These are phyloP conservation scores for Adenanthera pavonina DNA, from an alignment of 306 rosid species.

Conservation along the genomic window DNA sequence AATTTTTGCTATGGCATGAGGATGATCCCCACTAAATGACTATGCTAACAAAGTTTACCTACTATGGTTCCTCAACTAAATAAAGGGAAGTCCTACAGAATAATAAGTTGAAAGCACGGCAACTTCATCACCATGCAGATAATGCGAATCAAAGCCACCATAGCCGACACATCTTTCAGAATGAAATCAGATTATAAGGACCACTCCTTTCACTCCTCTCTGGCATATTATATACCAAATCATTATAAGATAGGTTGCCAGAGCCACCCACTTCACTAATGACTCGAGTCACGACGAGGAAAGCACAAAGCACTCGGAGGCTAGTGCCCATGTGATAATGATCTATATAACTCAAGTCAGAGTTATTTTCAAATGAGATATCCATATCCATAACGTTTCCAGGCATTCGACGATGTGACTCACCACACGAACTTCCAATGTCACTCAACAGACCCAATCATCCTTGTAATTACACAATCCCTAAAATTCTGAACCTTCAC, in stretches of 20 bases:
- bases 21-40: conserved; percentile 28
- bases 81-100: background rate
- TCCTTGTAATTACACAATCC: conserved; percentile 27
- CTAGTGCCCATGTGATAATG: conserved; percentile 57
- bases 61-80: background rate
- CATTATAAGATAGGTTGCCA: conserved; percentile 19
- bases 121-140: background rate
- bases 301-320: conserved; percentile 18
- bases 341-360: conserved; percentile 41
- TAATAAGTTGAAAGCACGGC: background rate
- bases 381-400: conserved; percentile 24
- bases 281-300: background rate
- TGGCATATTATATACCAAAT: conserved; percentile 17
- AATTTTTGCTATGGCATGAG: conserved; percentile 18
- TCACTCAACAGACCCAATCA: conserved; percentile 37
- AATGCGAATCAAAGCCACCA: background rate
- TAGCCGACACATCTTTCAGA: background rate
- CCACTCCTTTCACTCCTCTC: conserved; percentile 11
- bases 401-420: conserved; percentile 42
- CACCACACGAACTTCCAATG: conserved; percentile 32
- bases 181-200: background rate
- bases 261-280: conserved; percentile 25
- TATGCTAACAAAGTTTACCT: background rate
- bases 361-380: conserved; percentile 37
- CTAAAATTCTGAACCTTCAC: conserved; percentile 41